phyloP scores from a whole-genome alignment of 768 basidiomycete species.

The Hydnum rufescens region DNA sequence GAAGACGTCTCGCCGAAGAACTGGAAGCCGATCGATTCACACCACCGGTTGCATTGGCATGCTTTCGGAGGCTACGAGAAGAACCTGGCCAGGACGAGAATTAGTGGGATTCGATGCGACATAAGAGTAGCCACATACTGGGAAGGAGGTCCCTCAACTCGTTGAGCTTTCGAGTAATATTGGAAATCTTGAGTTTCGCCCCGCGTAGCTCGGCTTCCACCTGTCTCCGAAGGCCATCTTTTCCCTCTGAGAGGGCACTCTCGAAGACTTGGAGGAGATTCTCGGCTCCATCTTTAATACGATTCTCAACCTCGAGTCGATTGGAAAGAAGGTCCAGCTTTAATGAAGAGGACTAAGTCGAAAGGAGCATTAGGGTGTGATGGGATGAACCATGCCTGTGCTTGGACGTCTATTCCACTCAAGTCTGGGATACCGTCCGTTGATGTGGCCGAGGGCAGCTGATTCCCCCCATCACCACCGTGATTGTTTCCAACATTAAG shows the following conservation, averaged over 20 bases:
- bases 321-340: constrained; percentile 50
- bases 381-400: constrained; percentile 19
- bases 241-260: constrained; percentile 7
- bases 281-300: constrained; percentile 84
- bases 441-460: not conserved
- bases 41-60: no score
- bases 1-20: no score
- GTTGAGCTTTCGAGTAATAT: constrained; percentile 39
- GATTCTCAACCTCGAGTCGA: constrained; percentile 52
- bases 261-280: constrained; percentile 50
- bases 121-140: not conserved
- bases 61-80: no score
- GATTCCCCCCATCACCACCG: not conserved
- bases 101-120: no score
- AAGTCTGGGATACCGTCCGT: constrained; percentile 22
- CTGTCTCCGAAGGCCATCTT: constrained; percentile 48
- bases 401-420: constrained; percentile 25
- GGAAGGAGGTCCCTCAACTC: constrained; percentile 11
- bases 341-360: not conserved
- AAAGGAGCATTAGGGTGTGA: not conserved
- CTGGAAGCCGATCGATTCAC: no score
- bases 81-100: no score
- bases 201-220: constrained; percentile 61
- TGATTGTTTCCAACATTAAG: not conserved
- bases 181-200: constrained; percentile 52